Percentiles rank a stretch among this genome's conserved stretches.
These are phyloP conservation scores for Neobulgaria alba DNA, from an alignment of 2,329 filamentous ascomycete species.

Conservation along the genomic window DNA sequence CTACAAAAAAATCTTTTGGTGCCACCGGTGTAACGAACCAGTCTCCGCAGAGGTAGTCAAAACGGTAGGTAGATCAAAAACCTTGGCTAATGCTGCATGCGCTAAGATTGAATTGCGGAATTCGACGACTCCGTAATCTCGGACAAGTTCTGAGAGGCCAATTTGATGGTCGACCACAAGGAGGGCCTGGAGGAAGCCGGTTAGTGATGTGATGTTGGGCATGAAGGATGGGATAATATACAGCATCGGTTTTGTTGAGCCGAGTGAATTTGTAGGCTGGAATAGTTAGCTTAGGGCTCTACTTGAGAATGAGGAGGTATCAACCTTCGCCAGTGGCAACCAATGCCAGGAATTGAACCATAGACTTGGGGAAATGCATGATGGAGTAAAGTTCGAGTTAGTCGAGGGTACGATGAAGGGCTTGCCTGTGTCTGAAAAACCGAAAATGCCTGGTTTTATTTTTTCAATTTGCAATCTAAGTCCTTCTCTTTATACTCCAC, in stretches of 20 bases:
- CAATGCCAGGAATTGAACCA: background rate
- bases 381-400: background rate
- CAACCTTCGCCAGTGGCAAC: background rate
- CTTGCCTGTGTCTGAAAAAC: background rate
- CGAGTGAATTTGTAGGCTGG: conserved; percentile 25
- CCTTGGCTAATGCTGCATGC: conserved; percentile 55
- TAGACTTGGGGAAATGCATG: background rate
- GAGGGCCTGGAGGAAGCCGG: conserved; percentile 35
- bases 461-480: no score
- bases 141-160: conserved; percentile 49
- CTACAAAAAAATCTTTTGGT: conserved; percentile 54
- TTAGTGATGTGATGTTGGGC: background rate
- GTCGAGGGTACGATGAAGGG: background rate
- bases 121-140: conserved; percentile 57
- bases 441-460: no score
- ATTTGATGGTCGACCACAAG: conserved; percentile 52
- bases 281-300: background rate
- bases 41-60: conserved; percentile 61
- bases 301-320: background rate
- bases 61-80: conserved; percentile 61
- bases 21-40: conserved; percentile 63
- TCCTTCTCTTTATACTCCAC: no score
- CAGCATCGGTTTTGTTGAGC: conserved; percentile 30
- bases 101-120: conserved; percentile 61
- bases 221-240: conserved; percentile 4